Evolutionary conservation across 2,329 filamentous ascomycete genomes (phyloP), one percentile per base, ranked within the genome.

Genomic region (Calonectria fujianensis): DNA sequence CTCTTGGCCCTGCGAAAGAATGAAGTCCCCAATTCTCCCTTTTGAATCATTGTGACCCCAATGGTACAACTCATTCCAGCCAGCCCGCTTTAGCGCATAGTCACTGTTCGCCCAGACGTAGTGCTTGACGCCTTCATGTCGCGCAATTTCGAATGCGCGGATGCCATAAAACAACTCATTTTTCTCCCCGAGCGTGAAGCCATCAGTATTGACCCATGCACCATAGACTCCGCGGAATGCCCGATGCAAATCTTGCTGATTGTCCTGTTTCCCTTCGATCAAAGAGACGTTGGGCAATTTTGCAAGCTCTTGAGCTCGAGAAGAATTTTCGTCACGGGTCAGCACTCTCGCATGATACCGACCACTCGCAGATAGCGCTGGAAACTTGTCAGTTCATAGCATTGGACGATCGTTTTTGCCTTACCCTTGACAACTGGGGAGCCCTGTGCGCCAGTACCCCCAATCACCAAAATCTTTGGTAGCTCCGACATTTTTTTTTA

Each of bases 51-150:
- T 54, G 7, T 54, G 51, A 3, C 51, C 51, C 51, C 51, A 54
- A 32, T 54, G 51, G n/a, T 54, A 54, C 51, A 54, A 6, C 29
- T 54, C 51, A 54, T 54, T 54, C 51, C 51, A 54, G 11, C 29
- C 51, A 9, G 51, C 27, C 31, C 51, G 27, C 10, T 54, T 54
- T 16, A 54, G n/a, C 13, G 51, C 51, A 54, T 54, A 54, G 11
- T 54, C 51, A 9, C 29, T 54, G 18, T 20, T 54, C 31, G 51
- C 51, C 51, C 51, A 54, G 29, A 54, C 29, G 18, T 54, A 54
- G 51, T 54, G 51, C 8, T 54, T 29, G 16, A 54, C 27, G 7
- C 51, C 51, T 32, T 54, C 51, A 10, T 54, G 51, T 31, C 51
- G 27, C 27, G 51, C 51, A 20, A 54, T 54, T 54, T 54, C 51